Percentiles rank a stretch among this genome's conserved stretches.
phyloP scores from a whole-genome alignment of 352 stramenopile species.

The Phytophthora boehmeriae region DNA sequence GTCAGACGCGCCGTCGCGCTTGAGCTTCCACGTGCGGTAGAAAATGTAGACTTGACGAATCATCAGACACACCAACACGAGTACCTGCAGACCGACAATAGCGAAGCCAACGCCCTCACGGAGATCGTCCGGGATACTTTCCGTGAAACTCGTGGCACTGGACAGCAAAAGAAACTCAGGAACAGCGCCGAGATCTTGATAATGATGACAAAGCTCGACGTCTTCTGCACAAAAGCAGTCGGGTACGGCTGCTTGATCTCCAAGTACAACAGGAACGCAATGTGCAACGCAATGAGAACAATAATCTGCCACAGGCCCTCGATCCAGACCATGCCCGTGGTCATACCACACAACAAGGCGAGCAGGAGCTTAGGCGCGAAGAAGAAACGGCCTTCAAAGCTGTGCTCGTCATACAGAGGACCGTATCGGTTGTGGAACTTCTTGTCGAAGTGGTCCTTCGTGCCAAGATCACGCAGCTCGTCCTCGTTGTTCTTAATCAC shows the following conservation, averaged over 20 bases:
- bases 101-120: constrained; percentile 80
- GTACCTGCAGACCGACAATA: constrained; percentile 80
- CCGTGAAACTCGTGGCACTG: constrained; percentile 66
- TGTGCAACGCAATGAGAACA: constrained; percentile 76
- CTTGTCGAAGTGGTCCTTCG: constrained; percentile 88
- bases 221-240: constrained; percentile 83
- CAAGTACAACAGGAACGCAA: constrained; percentile 82
- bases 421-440: constrained; percentile 80
- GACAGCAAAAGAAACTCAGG: constrained; percentile 84
- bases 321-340: constrained; percentile 82
- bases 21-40: constrained; percentile 87
- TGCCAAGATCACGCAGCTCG: constrained; percentile 80
- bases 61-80: constrained; percentile 83
- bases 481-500: constrained; percentile 82
- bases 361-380: constrained; percentile 86
- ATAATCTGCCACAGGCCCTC: constrained; percentile 77
- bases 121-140: constrained; percentile 72
- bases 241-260: constrained; percentile 86
- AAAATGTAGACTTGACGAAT: constrained; percentile 89
- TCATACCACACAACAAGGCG: constrained; percentile 76
- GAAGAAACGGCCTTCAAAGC: constrained; percentile 87
- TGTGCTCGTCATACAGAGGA: constrained; percentile 89
- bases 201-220: constrained; percentile 88
- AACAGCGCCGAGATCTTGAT: constrained; percentile 90
- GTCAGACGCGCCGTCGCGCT: constrained; percentile 39